Evolutionary conservation across 2,329 filamentous ascomycete genomes (phyloP), one percentile per base, ranked within the genome.

Genomic region (Cladosporium austrohemisphaericum): DNA sequence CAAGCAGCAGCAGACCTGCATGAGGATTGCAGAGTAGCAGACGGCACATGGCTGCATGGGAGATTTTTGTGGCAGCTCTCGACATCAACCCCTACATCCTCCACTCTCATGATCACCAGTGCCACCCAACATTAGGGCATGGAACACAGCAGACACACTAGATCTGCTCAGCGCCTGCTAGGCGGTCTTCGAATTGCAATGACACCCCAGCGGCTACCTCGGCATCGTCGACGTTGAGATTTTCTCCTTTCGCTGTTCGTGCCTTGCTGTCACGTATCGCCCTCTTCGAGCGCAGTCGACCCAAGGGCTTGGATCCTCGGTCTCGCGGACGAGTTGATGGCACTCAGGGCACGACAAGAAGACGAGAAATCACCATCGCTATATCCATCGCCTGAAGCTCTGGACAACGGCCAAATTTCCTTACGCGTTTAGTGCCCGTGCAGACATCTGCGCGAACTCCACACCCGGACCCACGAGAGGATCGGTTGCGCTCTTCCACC

Each of bases 351-450:
- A n/a, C n/a, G n/a, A n/a, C n/a, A n/a, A n/a, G n/a, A n/a, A n/a
- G n/a, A n/a, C n/a, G n/a, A n/a, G n/a, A n/a, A n/a, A n/a, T n/a
- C n/a, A n/a, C n/a, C n/a, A n/a, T n/a, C n/a, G n/a, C n/a, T n/a
- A n/a, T n/a, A n/a, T n/a, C n/a, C n/a, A n/a, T n/a, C n/a, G 37
- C 23, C 37, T 40, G 37, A 7, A 31, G 38, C 25, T 19, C 7
- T 26, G 31, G 7, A n/a, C 4, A 26, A 16, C 44, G 33, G 44
- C 14, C 33, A 31, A 14, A 38, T 31, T 47, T 38, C 44, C 25
- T n/a, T 11, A 47, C 25, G 11, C 16, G 44, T 16, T 29, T 47
- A 47, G 44, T 28, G 44, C 32, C 23, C 23, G 33, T 47, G 23
- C 26, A 25, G n/a, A 20, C 31, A 19, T 47, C 25, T 33, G 25